Base-by-base conservation (phyloP, 2,329 filamentous ascomycete genomes). In the Septoria linicola region DNA sequence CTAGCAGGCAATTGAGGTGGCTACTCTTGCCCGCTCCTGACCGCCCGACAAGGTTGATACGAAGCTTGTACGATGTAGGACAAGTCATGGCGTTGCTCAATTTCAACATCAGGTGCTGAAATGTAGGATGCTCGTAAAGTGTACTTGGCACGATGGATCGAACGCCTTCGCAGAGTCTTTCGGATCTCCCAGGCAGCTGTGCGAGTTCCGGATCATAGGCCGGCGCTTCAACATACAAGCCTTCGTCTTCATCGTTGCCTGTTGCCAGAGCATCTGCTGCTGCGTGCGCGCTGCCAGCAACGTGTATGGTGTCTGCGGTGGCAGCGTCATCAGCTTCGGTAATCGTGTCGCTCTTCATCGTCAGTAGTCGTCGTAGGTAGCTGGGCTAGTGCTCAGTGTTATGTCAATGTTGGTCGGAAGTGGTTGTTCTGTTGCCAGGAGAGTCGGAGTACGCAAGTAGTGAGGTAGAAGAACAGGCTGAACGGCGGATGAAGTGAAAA, bases 1-100 rank as follows among this genome's bases (percentile, higher is more conserved):
- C 49, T 8, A 55, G 32, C 3, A 52, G 2, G 31, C 49, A 40
- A 19, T 52, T 55, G 17, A 55, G 39, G 2, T 41, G 32, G 4
- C 40, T 49, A 20, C 49, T 52, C 23, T 55, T 55, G 2, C 49
- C 53, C 1, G 53, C 37, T 2, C 53, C 53, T 11, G 49, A 52
- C 20, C 45, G 43, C 13, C 53, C 53, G 4, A 55, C 39, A 3
- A 55, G 19, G 21, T 42, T 49, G 35, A 55, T 53, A 8, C 34
- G 35, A 3, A n/a, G 34, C 49, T 52, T 55, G 3, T n/a, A 5
- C 2, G 27, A 16, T 7, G 47, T 7, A 14, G 52, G 52, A 25
- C 7, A 7, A 20, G 2, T 20, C 4, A 25, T n/a, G 8, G 39
- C n/a, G 16, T 11, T n/a, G 10, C 8, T 16, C 10, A 21, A n/a